Percentiles rank a stretch among this genome's conserved stretches.
phyloP scores from a whole-genome alignment of 768 basidiomycete species.

The Lactarius vividus region DNA sequence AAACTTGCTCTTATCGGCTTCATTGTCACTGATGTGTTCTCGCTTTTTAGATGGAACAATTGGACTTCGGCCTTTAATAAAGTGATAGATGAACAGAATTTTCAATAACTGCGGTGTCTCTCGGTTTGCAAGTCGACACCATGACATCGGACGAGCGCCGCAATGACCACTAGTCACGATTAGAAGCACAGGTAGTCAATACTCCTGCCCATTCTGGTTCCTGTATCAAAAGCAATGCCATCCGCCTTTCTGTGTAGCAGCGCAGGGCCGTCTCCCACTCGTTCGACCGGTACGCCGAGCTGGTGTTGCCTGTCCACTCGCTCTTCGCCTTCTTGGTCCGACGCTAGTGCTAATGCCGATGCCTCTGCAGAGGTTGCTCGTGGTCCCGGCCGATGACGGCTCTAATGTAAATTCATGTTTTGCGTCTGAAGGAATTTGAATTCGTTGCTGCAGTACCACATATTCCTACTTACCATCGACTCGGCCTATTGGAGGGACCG shows the following conservation, averaged over 20 bases:
- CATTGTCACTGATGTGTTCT: not conserved
- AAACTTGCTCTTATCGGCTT: not conserved
- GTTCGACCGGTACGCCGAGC: not conserved
- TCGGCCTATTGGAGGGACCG: not conserved
- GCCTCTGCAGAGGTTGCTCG: not conserved
- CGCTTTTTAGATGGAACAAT: not conserved
- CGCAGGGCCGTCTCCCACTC: not conserved
- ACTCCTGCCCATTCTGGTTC: no score
- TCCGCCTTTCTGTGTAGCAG: not conserved
- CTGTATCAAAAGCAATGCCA: not conserved
- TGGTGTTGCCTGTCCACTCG: not conserved
- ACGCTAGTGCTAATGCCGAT: not conserved
- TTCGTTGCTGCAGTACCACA: not conserved
- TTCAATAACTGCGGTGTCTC: no score
- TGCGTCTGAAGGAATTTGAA: not conserved
- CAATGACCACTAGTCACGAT: not conserved
- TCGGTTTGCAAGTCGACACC: not conserved
- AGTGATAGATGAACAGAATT: not conserved
- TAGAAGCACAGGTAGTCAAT: not conserved
- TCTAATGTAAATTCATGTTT: no score
- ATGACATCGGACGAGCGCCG: not conserved
- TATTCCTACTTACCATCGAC: not conserved
- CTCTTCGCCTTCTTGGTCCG: not conserved
- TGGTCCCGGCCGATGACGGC: no score
- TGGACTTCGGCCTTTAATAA: not conserved